phyloP scores from a whole-genome alignment of 2,329 filamentous ascomycete genomes.

The Colletotrichum musae region DNA sequence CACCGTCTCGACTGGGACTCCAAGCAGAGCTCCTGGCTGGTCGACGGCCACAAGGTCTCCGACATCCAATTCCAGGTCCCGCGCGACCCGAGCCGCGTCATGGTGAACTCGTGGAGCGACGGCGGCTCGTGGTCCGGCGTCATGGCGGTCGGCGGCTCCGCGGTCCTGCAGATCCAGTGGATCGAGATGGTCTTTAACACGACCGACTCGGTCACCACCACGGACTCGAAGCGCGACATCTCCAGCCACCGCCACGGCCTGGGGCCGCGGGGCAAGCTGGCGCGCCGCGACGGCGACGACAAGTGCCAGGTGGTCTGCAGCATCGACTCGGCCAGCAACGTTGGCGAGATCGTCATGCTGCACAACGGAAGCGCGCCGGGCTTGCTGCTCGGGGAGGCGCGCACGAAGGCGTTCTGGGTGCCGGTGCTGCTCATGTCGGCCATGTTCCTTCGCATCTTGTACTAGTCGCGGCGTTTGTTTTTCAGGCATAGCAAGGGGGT shows the following conservation, averaged over 20 bases:
- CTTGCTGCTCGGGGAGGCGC: constrained; percentile 42
- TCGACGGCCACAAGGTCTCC: constrained; percentile 65
- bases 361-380: constrained; percentile 41
- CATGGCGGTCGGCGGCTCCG: constrained; percentile 65
- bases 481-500: constrained; percentile 26
- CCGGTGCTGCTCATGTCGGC: constrained; percentile 35
- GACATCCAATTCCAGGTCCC: constrained; percentile 70
- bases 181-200: constrained; percentile 72
- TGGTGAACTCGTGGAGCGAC: constrained; percentile 74
- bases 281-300: constrained; percentile 30
- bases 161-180: constrained; percentile 74
- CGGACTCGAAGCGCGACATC: constrained; percentile 15
- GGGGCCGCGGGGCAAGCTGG: constrained; percentile 26
- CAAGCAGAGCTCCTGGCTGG: constrained; percentile 67
- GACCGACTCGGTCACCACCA: constrained; percentile 44
- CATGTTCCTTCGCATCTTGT: constrained; percentile 47
- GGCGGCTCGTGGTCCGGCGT: constrained; percentile 72
- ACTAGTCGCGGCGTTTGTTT: constrained; percentile 16
- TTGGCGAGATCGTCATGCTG: constrained; percentile 57
- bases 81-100: constrained; percentile 64
- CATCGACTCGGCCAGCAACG: constrained; percentile 51
- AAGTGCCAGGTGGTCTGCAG: constrained; percentile 50
- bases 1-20: constrained; percentile 74
- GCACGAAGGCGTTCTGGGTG: constrained; percentile 40
- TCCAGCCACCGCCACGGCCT: constrained; percentile 7